phyloP scores from a whole-genome alignment of 2,329 filamentous ascomycete genomes.

The Hypoxylon sp. region DNA sequence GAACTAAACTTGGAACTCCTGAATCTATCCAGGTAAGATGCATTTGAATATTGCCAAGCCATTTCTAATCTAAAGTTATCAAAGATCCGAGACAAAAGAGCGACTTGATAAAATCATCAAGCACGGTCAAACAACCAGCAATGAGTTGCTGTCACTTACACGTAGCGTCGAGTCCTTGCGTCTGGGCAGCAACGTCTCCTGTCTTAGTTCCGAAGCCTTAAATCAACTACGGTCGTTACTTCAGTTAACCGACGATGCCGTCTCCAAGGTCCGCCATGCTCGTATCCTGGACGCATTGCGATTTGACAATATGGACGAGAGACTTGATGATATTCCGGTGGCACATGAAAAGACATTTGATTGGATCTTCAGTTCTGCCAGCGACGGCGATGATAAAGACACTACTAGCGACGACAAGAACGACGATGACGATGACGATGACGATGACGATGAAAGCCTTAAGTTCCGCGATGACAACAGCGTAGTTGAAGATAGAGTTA shows the following conservation, averaged over 20 bases:
- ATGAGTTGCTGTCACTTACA: conserved; percentile 15
- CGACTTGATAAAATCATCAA: conserved; percentile 9
- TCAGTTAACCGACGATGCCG: conserved; percentile 7
- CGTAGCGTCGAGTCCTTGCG: conserved; percentile 17
- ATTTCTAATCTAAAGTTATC: conserved; percentile 1
- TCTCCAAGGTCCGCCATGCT: conserved; percentile 7
- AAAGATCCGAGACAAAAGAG: conserved; percentile 16
- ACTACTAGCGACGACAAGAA: background rate
- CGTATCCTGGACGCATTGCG: conserved; percentile 22
- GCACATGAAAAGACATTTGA: conserved; percentile 25
- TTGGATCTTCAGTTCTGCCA: conserved; percentile 27
- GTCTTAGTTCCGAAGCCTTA: conserved; percentile 16
- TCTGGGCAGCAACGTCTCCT: conserved; percentile 12
- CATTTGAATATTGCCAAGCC: background rate
- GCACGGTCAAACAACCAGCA: conserved; percentile 12
- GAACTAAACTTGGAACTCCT: conserved; percentile 19
- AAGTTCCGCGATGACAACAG: background rate
- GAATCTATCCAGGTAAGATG: conserved; percentile 11
- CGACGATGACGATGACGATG: background rate
- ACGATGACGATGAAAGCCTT: background rate
- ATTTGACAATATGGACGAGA: conserved; percentile 28
- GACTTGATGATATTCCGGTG: conserved; percentile 27
- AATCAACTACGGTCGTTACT: conserved; percentile 13
- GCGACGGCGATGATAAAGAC: background rate
- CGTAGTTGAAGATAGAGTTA: background rate